Base-by-base conservation (phyloP, 768 basidiomycete species). In the Dacryopinax primogenitus region DNA sequence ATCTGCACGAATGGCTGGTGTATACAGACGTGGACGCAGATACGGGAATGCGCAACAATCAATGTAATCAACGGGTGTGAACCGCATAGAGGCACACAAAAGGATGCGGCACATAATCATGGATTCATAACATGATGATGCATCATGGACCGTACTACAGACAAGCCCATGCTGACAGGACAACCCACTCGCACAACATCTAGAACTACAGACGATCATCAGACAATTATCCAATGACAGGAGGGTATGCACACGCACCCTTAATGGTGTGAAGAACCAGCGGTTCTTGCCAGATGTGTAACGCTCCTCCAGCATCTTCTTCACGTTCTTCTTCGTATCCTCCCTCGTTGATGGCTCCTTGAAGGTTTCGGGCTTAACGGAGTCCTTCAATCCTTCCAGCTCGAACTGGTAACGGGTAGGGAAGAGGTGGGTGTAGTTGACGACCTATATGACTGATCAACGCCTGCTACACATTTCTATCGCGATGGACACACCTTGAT, bases 371-470 rank as follows among this genome's bases (percentile, higher is more conserved):
- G 81, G 74, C 28, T 83, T 79, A 64, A 96, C 86, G 62, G 83
- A 78, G 64, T 90, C 90, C 83, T 98, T 99, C 73, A 99, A 80
- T 63, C 85, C 83, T 78, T 99, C 96, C 74, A 98, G 82, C 76
- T 99, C 96, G 72, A 99, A 84, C 68, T 91, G 88, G 79, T 98
- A 99, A 77, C 96, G 95, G 68, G 96, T 98, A 45, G 96, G 96
- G 87, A 98, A 95, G 68, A 99, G 83, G 79, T 99, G 96, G 66
- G 92, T 91, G 83, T 98, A 98, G 85, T 99, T 99, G 78, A 98
- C 78, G 66, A 86, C 81, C 93, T 95, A 66, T 37, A 62, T 3
- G 18, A 2, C n/a, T 28, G 47, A 18, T 44, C 30, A 36, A 30
- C 37, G 37, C 62, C 61, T 47, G 63, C 41, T 23, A 15, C 36